These are phyloP conservation scores for Monosporozyma servazzii DNA, from an alignment of 805 yeast genomes.

Conservation along the genomic window DNA sequence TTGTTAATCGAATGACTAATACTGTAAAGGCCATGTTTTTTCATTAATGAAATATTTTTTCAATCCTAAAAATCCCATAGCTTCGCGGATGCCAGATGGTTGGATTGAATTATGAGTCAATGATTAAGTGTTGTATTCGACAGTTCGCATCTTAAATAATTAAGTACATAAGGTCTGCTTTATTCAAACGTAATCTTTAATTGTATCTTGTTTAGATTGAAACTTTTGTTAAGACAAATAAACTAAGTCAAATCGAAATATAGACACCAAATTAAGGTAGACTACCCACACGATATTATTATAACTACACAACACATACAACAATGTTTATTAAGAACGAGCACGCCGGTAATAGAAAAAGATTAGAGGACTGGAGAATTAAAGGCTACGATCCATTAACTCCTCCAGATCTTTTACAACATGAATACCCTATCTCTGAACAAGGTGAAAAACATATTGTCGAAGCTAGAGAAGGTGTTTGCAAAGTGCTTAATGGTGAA, in stretches of 20 bases:
- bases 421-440: slow-evolving; percentile 64
- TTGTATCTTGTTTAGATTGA: background rate
- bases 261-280: background rate
- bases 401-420: slow-evolving; percentile 89
- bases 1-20: background rate
- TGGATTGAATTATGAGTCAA: background rate
- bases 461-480: slow-evolving; percentile 67
- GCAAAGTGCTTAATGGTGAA: slow-evolving; percentile 62
- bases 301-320: background rate
- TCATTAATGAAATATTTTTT: background rate
- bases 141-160: background rate
- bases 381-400: slow-evolving; percentile 89
- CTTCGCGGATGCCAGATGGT: background rate
- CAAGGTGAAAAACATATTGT: slow-evolving; percentile 54
- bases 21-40: background rate
- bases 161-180: background rate
- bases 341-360: slow-evolving; percentile 71
- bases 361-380: slow-evolving; percentile 71
- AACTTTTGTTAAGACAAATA: background rate
- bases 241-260: background rate
- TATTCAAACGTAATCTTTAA: background rate
- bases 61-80: background rate
- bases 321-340: slow-evolving; percentile 81
- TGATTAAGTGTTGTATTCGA: background rate
- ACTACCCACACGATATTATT: background rate